Conservation (phyloP, 2,329 filamentous ascomycete species). For the Ceratocystis huliohia region DNA sequence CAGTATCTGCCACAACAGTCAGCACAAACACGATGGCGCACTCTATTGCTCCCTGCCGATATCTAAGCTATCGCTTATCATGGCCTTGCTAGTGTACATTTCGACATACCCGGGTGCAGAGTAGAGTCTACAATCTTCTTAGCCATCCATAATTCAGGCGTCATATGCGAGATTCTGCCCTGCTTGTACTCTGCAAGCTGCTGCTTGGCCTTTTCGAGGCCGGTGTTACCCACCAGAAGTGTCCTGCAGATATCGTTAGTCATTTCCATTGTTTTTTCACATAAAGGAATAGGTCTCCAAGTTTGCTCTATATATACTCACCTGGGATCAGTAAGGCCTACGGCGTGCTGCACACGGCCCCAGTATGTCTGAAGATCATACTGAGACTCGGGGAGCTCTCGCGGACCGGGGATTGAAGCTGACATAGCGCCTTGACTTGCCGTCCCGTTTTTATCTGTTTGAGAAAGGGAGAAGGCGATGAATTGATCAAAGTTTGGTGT, state of each 20-base stretch:
- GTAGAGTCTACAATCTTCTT: constrained; percentile 98
- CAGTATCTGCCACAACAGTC: constrained; percentile 55
- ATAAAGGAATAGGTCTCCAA: not conserved
- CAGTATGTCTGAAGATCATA: constrained; percentile 90
- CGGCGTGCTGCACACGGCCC: constrained; percentile 83
- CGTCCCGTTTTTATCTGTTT: not conserved
- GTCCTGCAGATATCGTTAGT: constrained; percentile 46
- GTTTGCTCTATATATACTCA: constrained; percentile 39
- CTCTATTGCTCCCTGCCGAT: not conserved
- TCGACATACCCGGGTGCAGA: constrained; percentile 67
- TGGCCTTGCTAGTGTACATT: not conserved
- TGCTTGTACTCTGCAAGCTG: constrained; percentile 77
- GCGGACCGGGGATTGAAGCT: constrained; percentile 50
- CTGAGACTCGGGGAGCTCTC: constrained; percentile 80
- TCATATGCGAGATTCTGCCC: constrained; percentile 68
- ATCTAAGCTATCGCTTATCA: not conserved
- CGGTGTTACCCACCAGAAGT: constrained; percentile 62
- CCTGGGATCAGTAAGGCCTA: constrained; percentile 88
- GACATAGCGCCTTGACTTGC: constrained; percentile 38
- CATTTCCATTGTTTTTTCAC: not conserved
- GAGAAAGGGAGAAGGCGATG: too few species aligned
- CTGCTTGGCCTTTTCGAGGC: constrained; percentile 74
- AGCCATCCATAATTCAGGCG: constrained; percentile 78
- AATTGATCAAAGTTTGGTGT: not conserved
- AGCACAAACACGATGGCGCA: too few species aligned